A percentile compares a stretch with the other conserved stretches of the same genome.
These are phyloP conservation scores for Nemania sp. DNA, from an alignment of 2,329 filamentous ascomycete genomes.

Conservation along the genomic window DNA sequence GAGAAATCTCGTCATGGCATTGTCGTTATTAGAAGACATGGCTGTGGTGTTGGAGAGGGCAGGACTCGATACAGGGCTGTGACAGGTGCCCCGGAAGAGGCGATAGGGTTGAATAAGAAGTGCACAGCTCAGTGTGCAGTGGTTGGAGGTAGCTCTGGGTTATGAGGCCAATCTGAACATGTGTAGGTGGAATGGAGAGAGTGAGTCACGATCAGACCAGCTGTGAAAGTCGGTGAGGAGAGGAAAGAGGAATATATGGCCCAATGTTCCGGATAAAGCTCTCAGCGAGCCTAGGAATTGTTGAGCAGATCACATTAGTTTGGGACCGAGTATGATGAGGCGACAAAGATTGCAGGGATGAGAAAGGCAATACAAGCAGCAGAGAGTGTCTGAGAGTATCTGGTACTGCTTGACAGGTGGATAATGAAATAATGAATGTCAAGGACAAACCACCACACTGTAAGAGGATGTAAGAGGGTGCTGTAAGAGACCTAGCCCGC, in stretches of 20 bases:
- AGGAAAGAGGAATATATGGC: slow-evolving; percentile 47
- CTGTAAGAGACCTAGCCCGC: too few species aligned
- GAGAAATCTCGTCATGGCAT: slow-evolving; percentile 61
- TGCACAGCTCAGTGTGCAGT: slow-evolving; percentile 36
- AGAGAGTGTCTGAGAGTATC: slow-evolving; percentile 28
- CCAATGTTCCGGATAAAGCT: slow-evolving; percentile 36
- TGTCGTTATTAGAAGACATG: slow-evolving; percentile 62
- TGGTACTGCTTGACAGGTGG: slow-evolving; percentile 31
- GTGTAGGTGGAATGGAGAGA: slow-evolving; percentile 40
- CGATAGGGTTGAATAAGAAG: slow-evolving; percentile 35
- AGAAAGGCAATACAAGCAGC: slow-evolving; percentile 30
- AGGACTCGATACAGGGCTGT: slow-evolving; percentile 18
- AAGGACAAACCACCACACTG: slow-evolving; percentile 29
- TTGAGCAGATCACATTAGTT: slow-evolving; percentile 40
- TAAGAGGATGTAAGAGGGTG: too few species aligned
- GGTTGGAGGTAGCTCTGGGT: slow-evolving; percentile 28
- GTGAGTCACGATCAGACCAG: slow-evolving; percentile 45
- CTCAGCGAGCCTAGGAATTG: slow-evolving; percentile 31
- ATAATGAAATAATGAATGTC: slow-evolving; percentile 35
- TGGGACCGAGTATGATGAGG: slow-evolving; percentile 35
- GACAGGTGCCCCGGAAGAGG: slow-evolving; percentile 17
- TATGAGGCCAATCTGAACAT: slow-evolving; percentile 38
- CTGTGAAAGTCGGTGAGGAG: slow-evolving; percentile 50
- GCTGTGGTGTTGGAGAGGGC: slow-evolving; percentile 31
- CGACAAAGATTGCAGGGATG: slow-evolving; percentile 31